Evolutionary conservation across 495 filamentous ascomycete genomes (phyloP), one percentile per base, ranked within the genome.

Genomic region (Annulohypoxylon nitens): DNA sequence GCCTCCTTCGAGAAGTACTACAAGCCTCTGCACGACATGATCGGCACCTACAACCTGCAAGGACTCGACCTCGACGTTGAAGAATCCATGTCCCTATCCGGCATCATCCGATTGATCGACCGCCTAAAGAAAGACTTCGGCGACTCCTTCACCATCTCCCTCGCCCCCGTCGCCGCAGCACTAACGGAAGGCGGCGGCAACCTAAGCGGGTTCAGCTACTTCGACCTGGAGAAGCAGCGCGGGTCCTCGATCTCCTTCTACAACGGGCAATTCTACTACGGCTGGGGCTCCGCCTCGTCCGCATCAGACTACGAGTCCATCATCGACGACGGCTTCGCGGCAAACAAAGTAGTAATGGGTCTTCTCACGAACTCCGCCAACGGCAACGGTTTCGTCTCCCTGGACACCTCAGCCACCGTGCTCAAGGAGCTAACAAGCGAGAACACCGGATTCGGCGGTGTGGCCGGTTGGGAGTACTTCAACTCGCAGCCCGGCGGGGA

Each of bases 391-490:
- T 86, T 66, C 67, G 80, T 86, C 1, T 69, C 62, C 25, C 82
- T 82, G 62, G 74, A 81, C 39, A 41, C 62, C 16, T 60, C 82
- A 57, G 78, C 73, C 0, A 63, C 63, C n/a, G 80, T 85, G 26
- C 55, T 86, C 34, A 71, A 78, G 33, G 62, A 80, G 66, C 68
- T 85, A 18, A 74, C 70, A 26, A 75, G 75, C 33, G 71, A 82
- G 75, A 79, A 85, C 71, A 75, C 79, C 18, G 53, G 75, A 10
- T 86, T 96, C 78, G 93, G 92, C 2, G 93, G 93, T 5, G 91
- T 95, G 0, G 92, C 93, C 88, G 92, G 93, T 3, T 97, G 93
- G 93, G 93, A 97, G 81, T 97, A 94, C 75, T 95, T 92, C 75
- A 93, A 94, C 81, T 86, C 87, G 2, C 76, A 89, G 69, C 91